phyloP scores from a whole-genome alignment of 176 grass and related monocot species.

The Tillandsia fasciculata region DNA sequence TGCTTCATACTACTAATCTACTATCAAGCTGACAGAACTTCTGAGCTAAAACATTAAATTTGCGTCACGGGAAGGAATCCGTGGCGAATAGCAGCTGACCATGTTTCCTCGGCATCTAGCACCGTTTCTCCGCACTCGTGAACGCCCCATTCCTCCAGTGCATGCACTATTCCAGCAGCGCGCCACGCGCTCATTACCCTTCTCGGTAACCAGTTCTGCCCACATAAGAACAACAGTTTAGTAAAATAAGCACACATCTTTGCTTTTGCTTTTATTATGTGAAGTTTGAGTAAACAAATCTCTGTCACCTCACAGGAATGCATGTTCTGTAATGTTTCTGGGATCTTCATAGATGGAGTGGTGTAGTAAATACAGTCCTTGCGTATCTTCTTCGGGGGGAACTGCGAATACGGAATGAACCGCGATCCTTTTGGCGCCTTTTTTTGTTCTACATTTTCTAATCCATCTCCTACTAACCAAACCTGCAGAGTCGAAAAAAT shows the following conservation, averaged over 20 bases:
- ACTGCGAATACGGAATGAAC: slow-evolving; percentile 63
- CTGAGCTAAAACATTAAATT: slow-evolving; percentile 11
- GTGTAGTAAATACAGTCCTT: slow-evolving; percentile 56
- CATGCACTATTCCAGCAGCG: slow-evolving; percentile 65
- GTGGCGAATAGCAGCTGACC: slow-evolving; percentile 52
- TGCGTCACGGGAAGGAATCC: slow-evolving; percentile 49
- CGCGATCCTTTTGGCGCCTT: slow-evolving; percentile 59
- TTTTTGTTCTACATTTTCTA: slow-evolving; percentile 40
- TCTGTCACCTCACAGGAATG: slow-evolving; percentile 67
- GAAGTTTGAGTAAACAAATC: neutral
- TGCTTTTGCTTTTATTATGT: neutral
- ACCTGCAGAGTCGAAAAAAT: slow-evolving; percentile 24
- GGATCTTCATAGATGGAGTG: slow-evolving; percentile 64
- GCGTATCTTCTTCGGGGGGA: slow-evolving; percentile 46
- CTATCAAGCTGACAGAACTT: too few relatives aligned
- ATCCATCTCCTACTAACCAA: slow-evolving; percentile 67
- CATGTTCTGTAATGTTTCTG: slow-evolving; percentile 65
- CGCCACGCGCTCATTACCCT: slow-evolving; percentile 90
- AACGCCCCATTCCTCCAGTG: slow-evolving; percentile 49
- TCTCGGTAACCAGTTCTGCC: slow-evolving; percentile 87
- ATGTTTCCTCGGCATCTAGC: slow-evolving; percentile 56
- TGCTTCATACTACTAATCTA: too few relatives aligned
- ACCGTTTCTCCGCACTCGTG: slow-evolving; percentile 65
- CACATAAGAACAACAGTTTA: slow-evolving; percentile 11
- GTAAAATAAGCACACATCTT: neutral